A percentile compares a stretch with the other conserved stretches of the same genome.
Conservation (phyloP, 2,329 filamentous ascomycete genomes). For the Aspergillus glaucus region DNA sequence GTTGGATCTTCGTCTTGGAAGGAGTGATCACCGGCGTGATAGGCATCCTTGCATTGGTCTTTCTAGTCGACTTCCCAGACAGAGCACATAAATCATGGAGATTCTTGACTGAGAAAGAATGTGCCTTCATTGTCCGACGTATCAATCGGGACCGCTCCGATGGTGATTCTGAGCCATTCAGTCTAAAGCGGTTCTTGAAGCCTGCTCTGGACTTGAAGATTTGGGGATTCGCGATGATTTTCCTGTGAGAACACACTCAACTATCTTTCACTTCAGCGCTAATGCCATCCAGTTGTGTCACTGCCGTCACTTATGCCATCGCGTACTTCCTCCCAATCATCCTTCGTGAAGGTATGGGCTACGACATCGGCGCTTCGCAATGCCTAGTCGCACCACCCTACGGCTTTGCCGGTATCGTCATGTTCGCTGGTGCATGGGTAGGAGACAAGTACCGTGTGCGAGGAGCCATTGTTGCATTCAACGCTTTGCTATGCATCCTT, state of each 20-base stretch:
- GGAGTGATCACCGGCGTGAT: conserved; percentile 34
- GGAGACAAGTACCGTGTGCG: conserved; percentile 63
- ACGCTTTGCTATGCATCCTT: conserved; percentile 60
- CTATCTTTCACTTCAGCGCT: background rate
- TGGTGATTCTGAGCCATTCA: conserved; percentile 44
- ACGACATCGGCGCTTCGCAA: conserved; percentile 57
- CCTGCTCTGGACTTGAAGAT: conserved; percentile 48
- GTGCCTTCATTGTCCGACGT: conserved; percentile 45
- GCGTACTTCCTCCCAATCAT: conserved; percentile 76
- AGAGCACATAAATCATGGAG: conserved; percentile 25
- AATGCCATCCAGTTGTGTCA: conserved; percentile 41
- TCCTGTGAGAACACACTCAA: conserved; percentile 41
- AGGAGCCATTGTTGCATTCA: conserved; percentile 60
- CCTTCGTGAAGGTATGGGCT: conserved; percentile 56
- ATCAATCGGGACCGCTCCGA: conserved; percentile 51
- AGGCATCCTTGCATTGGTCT: conserved; percentile 24
- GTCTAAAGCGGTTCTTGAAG: conserved; percentile 40
- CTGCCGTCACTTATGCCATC: conserved; percentile 69
- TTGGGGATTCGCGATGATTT: conserved; percentile 50
- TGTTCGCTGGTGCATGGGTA: conserved; percentile 54
- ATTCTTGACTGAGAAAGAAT: conserved; percentile 35
- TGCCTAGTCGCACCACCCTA: conserved; percentile 68
- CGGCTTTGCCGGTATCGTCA: conserved; percentile 57
- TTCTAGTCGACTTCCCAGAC: conserved; percentile 37
- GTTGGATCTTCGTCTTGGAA: conserved; percentile 53